These are phyloP conservation scores for Phytophthora hybrid DNA, from an alignment of 352 stramenopile species.

Conservation along the genomic window DNA sequence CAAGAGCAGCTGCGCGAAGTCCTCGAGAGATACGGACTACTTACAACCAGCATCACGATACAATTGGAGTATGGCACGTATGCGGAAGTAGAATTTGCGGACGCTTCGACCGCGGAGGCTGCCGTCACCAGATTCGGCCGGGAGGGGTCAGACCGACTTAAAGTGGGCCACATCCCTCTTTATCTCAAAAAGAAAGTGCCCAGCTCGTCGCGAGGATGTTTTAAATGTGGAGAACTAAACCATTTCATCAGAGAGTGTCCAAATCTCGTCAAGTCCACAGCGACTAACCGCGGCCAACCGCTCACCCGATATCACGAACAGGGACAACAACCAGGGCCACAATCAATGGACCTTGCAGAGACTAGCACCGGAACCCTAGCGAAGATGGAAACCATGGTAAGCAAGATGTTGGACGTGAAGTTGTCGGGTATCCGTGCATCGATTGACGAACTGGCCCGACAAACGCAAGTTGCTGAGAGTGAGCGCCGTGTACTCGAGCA, in stretches of 20 bases:
- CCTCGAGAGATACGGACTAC: neutral
- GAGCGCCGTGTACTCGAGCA: no score
- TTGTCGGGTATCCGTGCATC: no score
- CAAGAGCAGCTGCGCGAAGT: constrained; percentile 1
- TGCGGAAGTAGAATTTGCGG: neutral
- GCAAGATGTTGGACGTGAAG: no score
- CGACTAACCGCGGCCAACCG: neutral
- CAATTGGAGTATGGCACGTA: neutral
- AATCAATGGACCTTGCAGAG: no score
- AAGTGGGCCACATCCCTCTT: neutral
- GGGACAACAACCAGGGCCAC: no score
- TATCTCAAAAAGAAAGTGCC: constrained; percentile 1
- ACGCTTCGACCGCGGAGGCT: neutral
- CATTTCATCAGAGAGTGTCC: neutral
- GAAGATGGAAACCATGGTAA: no score
- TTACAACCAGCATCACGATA: neutral
- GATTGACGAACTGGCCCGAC: no score
- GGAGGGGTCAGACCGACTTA: neutral
- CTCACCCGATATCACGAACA: no score
- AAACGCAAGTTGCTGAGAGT: no score
- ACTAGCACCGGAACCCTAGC: no score
- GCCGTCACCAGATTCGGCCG: neutral
- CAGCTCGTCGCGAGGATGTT: neutral
- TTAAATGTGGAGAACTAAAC: constrained; percentile 1
- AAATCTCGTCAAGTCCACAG: neutral